Evolutionary conservation across 441 rosid genomes (phyloP).

Genomic region (Corymbia citriodora): DNA sequence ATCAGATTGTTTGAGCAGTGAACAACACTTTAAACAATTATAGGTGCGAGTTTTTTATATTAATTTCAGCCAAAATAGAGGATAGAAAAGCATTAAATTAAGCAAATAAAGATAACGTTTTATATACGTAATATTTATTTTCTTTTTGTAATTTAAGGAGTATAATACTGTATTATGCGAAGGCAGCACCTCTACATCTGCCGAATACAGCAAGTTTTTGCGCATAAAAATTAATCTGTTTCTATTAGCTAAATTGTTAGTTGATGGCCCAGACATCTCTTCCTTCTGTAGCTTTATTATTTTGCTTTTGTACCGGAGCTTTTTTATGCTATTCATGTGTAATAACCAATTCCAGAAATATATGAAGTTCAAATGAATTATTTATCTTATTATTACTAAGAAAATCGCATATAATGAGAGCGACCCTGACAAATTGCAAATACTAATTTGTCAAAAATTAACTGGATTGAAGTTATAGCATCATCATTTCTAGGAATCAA

Average conservation of each 20-base stretch:
- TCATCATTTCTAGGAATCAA: background rate
- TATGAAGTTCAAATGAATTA: background rate
- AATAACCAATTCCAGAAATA: background rate
- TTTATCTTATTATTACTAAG: no score
- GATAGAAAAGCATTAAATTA: background rate
- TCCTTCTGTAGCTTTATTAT: background rate
- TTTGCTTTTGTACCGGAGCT: background rate
- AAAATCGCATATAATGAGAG: background rate
- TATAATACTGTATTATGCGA: background rate
- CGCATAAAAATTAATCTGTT: background rate
- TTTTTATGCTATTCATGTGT: background rate
- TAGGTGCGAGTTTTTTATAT: background rate
- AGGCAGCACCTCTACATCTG: background rate
- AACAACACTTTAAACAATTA: background rate
- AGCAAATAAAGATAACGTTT: background rate
- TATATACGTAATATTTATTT: fast-evolving
- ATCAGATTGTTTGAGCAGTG: no score
- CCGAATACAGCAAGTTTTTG: background rate
- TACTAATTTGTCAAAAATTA: background rate
- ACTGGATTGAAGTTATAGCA: background rate
- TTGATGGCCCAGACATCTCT: background rate
- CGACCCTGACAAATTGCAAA: fast-evolving
- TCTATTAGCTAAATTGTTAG: background rate
- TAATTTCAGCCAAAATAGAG: background rate
- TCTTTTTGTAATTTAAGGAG: background rate